A percentile compares a stretch with the other conserved stretches of the same genome.
These are phyloP conservation scores for Solidago caesia DNA, from an alignment of 129 eudicot genomes.

Conservation along the genomic window DNA sequence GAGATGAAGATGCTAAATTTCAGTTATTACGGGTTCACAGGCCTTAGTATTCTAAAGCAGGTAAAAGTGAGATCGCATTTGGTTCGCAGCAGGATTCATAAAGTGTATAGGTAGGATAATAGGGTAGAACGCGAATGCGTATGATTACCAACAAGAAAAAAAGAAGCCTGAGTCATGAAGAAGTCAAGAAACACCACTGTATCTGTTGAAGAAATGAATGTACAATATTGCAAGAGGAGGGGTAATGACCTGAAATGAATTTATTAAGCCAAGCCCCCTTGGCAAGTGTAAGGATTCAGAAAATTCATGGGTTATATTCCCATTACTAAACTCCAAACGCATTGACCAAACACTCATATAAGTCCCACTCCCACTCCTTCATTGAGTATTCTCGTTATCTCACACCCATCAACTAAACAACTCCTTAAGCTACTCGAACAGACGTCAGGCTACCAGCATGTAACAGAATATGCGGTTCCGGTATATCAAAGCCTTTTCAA, in stretches of 20 bases:
- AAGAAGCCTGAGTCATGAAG: background rate
- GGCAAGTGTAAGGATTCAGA: background rate
- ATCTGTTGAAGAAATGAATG: background rate
- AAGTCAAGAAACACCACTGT: background rate
- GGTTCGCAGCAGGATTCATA: background rate
- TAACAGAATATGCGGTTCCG: background rate
- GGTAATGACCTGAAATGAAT: background rate
- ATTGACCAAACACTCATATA: background rate
- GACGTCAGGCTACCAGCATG: background rate
- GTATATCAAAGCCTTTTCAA: background rate
- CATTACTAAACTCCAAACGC: background rate
- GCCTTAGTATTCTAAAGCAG: background rate
- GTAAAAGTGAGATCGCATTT: background rate
- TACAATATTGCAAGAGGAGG: background rate
- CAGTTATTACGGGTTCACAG: background rate
- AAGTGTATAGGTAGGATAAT: background rate
- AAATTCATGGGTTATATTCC: background rate
- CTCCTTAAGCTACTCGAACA: background rate
- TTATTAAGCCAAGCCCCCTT: background rate
- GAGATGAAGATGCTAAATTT: background rate
- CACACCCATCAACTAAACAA: background rate
- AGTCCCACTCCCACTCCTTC: background rate
- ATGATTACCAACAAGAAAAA: background rate
- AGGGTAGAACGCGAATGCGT: background rate
- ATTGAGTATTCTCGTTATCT: background rate